These are phyloP conservation scores for Lycium ferocissimum DNA, from an alignment of 257 asterid species.

Conservation along the genomic window DNA sequence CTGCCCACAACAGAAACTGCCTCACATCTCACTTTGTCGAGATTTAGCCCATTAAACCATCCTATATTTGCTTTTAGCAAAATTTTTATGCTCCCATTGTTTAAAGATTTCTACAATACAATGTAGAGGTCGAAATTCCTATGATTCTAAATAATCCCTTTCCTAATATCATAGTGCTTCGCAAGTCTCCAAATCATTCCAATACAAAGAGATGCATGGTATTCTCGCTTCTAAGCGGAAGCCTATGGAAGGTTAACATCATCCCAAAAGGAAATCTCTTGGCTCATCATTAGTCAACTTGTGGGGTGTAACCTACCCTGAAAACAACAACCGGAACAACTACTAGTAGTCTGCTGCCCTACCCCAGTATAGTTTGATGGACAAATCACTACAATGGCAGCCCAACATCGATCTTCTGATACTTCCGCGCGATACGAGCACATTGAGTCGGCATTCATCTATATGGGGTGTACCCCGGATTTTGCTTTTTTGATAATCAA, in stretches of 20 bases:
- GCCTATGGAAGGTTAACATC: not conserved
- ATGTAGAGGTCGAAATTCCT: not conserved
- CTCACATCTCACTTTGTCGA: not conserved
- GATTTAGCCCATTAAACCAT: not conserved
- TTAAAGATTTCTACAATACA: not conserved
- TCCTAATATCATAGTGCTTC: not conserved
- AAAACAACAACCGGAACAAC: not conserved
- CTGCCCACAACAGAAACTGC: not conserved
- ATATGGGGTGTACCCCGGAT: not conserved
- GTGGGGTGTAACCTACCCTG: slow-evolving; percentile 1
- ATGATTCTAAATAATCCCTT: not conserved
- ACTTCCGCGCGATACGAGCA: not conserved
- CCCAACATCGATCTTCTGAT: not conserved
- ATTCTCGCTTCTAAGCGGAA: not conserved
- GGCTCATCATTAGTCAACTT: not conserved
- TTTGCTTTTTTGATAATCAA: not conserved
- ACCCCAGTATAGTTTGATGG: not conserved
- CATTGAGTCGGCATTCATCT: not conserved
- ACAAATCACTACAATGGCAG: not conserved
- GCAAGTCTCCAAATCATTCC: not conserved
- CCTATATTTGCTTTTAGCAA: not conserved
- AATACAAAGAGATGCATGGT: not conserved
- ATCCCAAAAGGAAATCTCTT: not conserved
- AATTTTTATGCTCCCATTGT: not conserved
- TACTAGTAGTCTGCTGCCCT: not conserved